A percentile compares a stretch with the other conserved stretches of the same genome.
phyloP scores from a whole-genome alignment of 768 basidiomycete species.

The Tylopilus sp. region DNA sequence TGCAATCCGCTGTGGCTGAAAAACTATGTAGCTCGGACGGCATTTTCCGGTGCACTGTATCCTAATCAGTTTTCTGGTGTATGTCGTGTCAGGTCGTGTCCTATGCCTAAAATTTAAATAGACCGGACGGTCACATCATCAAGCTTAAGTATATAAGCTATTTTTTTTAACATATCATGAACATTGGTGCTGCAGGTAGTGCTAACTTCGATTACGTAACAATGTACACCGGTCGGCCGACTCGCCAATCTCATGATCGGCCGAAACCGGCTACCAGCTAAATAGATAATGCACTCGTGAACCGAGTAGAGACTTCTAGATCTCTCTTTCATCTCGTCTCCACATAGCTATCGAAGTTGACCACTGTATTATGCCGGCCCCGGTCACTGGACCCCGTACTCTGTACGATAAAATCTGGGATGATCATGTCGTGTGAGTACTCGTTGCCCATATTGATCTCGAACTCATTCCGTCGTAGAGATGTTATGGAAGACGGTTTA shows the following conservation, averaged over 20 bases:
- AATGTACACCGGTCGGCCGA: background rate
- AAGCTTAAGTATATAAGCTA: too few species aligned
- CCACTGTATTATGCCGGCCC: constrained; percentile 46
- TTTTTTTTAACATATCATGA: too few species aligned
- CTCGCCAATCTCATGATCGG: background rate
- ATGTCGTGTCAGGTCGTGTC: too few species aligned
- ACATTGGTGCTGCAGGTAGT: too few species aligned
- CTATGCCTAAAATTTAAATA: too few species aligned
- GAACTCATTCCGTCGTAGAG: constrained; percentile 38
- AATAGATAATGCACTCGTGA: background rate
- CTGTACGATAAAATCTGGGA: constrained; percentile 99
- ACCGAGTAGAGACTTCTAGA: background rate
- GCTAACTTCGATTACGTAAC: too few species aligned
- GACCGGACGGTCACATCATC: too few species aligned
- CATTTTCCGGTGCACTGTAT: constrained; percentile 15
- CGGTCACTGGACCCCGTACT: constrained; percentile 69
- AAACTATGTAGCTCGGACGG: constrained; percentile 32
- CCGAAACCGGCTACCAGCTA: background rate
- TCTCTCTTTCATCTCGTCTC: background rate
- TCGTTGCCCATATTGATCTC: constrained; percentile 4
- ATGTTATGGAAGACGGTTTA: constrained; percentile 70
- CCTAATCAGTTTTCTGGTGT: too few species aligned
- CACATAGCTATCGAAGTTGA: constrained; percentile 1
- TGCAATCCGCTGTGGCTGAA: constrained; percentile 30
- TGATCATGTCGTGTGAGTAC: constrained; percentile 84